phyloP scores from a whole-genome alignment of 352 stramenopile species.

The Pythium rhizo-oryzae region DNA sequence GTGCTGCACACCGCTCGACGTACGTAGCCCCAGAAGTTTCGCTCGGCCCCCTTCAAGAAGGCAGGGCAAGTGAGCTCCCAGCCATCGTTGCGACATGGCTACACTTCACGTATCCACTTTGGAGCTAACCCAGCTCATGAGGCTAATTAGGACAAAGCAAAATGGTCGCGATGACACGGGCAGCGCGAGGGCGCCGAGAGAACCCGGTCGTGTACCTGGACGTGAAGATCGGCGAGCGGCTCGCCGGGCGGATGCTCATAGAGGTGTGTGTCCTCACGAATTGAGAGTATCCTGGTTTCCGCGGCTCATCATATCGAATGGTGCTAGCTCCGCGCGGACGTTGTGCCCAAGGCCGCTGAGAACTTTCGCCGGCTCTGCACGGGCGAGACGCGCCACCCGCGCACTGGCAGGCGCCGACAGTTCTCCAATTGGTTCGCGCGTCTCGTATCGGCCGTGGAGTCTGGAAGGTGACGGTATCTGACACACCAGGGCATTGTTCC shows the following conservation, averaged over 20 bases:
- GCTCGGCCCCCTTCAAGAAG: no score
- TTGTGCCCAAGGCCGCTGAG: conserved; percentile 94
- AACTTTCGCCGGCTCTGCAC: conserved; percentile 97
- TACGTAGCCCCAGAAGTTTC: no score
- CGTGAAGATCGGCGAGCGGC: conserved; percentile 90
- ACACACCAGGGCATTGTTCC: not conserved
- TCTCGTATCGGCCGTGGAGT: not conserved
- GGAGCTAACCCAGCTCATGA: not conserved
- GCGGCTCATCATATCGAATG: no score
- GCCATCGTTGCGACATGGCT: no score
- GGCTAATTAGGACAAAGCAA: not conserved
- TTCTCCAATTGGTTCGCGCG: conserved; percentile 49
- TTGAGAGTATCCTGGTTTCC: no score
- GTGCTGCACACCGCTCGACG: not conserved
- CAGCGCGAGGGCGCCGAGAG: conserved; percentile 19
- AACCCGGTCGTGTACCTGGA: conserved; percentile 96
- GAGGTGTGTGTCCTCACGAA: conserved; percentile 47
- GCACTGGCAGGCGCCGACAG: conserved; percentile 57
- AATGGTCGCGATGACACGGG: conserved; percentile 4
- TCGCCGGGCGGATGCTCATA: conserved; percentile 91
- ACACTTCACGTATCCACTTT: not conserved
- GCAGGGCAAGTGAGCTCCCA: no score
- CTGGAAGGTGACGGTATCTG: not conserved
- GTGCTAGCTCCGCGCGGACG: conserved; percentile 89
- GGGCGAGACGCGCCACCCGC: conserved; percentile 76